A percentile compares a stretch with the other conserved stretches of the same genome.
Evolutionary conservation across 306 rosid species (phyloP).

Genomic region (Rosa lucieae): DNA sequence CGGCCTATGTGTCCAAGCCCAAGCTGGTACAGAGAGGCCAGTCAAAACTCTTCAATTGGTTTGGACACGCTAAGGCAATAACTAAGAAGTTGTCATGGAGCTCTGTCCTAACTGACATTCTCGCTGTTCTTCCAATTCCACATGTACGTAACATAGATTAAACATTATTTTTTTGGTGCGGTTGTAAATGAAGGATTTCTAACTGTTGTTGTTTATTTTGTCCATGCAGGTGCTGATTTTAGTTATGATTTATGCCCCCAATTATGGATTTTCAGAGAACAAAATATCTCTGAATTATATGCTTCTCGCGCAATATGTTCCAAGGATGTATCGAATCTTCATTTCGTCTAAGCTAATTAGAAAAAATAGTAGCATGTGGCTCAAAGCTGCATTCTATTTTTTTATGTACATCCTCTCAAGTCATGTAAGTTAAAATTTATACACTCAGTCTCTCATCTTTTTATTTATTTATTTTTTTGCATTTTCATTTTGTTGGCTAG

Average conservation of each 20-base stretch:
- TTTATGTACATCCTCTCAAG: slow-evolving; percentile 23
- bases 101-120: slow-evolving; percentile 17
- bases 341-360: slow-evolving; percentile 16
- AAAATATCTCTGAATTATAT: slow-evolving; percentile 19
- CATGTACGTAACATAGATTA: slow-evolving; percentile 12
- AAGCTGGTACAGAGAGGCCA: not conserved
- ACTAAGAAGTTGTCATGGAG: slow-evolving; percentile 6
- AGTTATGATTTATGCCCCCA: slow-evolving; percentile 8
- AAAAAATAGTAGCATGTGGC: slow-evolving; percentile 17
- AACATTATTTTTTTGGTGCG: not conserved
- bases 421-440: slow-evolving; percentile 11
- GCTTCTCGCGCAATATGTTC: slow-evolving; percentile 31
- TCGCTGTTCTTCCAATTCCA: slow-evolving; percentile 39
- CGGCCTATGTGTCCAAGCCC: not conserved
- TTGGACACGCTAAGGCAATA: not conserved
- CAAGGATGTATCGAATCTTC: slow-evolving; percentile 22
- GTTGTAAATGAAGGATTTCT: not conserved
- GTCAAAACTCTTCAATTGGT: not conserved
- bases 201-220: not conserved
- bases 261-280: slow-evolving; percentile 8
- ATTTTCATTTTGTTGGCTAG: no score
- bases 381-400: slow-evolving; percentile 18
- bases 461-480: no score
- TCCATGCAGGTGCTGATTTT: slow-evolving; percentile 21
- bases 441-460: not conserved